Conservation (phyloP, 768 basidiomycete species). For the Tubosaeta brunneosetosa region DNA sequence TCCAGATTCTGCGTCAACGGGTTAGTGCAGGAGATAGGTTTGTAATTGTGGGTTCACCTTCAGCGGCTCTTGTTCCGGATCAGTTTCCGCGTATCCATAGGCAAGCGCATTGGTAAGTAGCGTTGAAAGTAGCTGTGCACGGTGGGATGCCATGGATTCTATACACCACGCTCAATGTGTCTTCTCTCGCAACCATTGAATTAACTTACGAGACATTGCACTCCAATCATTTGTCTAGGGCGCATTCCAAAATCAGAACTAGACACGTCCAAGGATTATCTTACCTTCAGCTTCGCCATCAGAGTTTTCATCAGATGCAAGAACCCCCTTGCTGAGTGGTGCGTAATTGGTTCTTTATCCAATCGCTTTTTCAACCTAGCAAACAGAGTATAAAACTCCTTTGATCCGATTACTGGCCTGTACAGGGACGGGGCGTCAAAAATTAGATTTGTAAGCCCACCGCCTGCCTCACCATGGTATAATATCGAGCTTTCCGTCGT, state of each 20-base stretch:
- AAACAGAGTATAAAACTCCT: slow-evolving; percentile 56
- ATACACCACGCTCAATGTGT: not conserved
- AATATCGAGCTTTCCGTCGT: slow-evolving; percentile 50
- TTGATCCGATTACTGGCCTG: slow-evolving; percentile 56
- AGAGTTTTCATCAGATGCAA: slow-evolving; percentile 53
- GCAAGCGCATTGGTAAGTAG: slow-evolving; percentile 46
- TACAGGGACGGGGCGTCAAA: not conserved
- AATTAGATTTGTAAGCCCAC: not conserved
- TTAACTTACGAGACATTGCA: slow-evolving; percentile 54
- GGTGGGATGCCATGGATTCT: slow-evolving; percentile 48
- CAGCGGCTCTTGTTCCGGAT: slow-evolving; percentile 47
- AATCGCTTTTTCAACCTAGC: slow-evolving; percentile 41
- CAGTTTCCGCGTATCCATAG: slow-evolving; percentile 42
- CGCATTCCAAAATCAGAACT: not conserved
- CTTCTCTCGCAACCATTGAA: too few relatives aligned
- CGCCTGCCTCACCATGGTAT: slow-evolving; percentile 46
- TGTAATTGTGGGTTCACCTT: slow-evolving; percentile 35
- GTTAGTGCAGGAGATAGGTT: not conserved
- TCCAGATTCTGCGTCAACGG: slow-evolving; percentile 43
- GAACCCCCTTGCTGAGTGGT: slow-evolving; percentile 49
- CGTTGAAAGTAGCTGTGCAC: slow-evolving; percentile 38
- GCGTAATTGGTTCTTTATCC: slow-evolving; percentile 45
- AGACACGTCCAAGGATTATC: not conserved
- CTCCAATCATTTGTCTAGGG: slow-evolving; percentile 60
- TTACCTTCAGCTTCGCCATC: slow-evolving; percentile 64